These are phyloP conservation scores for Curvularia sp. DNA, from an alignment of 2,329 filamentous ascomycete species.

Conservation along the genomic window DNA sequence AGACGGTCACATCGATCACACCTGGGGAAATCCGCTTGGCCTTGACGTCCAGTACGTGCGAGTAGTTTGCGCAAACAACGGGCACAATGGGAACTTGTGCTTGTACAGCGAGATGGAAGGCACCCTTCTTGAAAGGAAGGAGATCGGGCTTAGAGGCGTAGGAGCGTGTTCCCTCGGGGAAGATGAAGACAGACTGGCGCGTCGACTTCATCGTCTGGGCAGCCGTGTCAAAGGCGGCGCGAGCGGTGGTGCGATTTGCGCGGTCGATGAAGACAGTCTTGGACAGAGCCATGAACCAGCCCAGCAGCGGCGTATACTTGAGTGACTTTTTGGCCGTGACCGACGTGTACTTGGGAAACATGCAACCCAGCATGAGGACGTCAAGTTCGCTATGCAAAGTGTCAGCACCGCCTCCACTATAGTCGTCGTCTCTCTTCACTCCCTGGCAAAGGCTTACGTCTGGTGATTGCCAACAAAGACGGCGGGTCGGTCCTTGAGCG, in stretches of 20 bases:
- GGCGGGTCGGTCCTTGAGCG: conserved; percentile 67
- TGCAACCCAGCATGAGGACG: conserved; percentile 84
- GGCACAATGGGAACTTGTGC: conserved; percentile 93
- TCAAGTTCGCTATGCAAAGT: conserved; percentile 72
- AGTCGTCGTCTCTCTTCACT: background rate
- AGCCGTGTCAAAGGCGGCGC: conserved; percentile 84
- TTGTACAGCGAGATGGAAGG: conserved; percentile 94
- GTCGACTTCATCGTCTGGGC: conserved; percentile 77
- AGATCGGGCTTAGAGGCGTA: conserved; percentile 82
- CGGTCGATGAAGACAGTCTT: conserved; percentile 96
- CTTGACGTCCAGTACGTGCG: conserved; percentile 57
- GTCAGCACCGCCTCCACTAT: conserved; percentile 22
- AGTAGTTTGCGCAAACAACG: conserved; percentile 64
- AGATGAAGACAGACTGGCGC: conserved; percentile 77
- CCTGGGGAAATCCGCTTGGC: conserved; percentile 53
- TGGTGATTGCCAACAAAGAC: conserved; percentile 97
- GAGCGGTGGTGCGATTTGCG: conserved; percentile 79
- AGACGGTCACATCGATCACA: conserved; percentile 62
- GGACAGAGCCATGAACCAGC: conserved; percentile 88
- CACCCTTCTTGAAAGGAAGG: conserved; percentile 98
- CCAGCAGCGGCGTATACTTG: conserved; percentile 80
- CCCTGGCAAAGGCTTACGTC: conserved; percentile 57
- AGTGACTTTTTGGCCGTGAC: conserved; percentile 91
- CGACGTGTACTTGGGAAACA: conserved; percentile 91
- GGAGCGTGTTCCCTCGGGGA: conserved; percentile 90